Conservation (phyloP, 1,284 basidiomycete genomes). For the Ganoderma sp. region DNA sequence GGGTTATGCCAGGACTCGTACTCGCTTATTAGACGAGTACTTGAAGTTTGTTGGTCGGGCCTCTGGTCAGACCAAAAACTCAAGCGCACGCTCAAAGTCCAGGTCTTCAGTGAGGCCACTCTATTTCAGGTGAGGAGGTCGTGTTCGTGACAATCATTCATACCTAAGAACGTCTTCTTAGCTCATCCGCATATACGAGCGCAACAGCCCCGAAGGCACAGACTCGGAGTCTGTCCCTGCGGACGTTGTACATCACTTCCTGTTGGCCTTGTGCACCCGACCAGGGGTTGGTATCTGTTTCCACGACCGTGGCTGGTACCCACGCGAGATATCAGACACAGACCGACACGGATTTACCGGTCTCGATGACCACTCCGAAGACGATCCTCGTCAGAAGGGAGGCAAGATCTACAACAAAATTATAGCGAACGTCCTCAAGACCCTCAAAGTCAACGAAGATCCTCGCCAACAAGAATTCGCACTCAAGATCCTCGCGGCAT, state of each 20-base stretch:
- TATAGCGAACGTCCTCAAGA: constrained; percentile 75
- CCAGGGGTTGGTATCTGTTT: constrained; percentile 90
- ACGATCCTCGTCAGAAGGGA: constrained; percentile 44
- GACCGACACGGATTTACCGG: constrained; percentile 37
- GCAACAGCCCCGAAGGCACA: constrained; percentile 54
- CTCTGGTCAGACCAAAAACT: constrained; percentile 75
- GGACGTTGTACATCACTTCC: constrained; percentile 86
- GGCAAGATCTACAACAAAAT: constrained; percentile 85
- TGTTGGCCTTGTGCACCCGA: constrained; percentile 85
- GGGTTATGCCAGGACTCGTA: constrained; percentile 69
- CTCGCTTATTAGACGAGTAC: constrained; percentile 56
- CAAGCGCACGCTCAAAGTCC: constrained; percentile 70
- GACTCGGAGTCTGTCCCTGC: constrained; percentile 68
- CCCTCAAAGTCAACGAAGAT: constrained; percentile 83
- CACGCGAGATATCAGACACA: constrained; percentile 56
- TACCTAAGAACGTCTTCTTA: constrained; percentile 37
- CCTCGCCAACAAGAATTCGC: constrained; percentile 86
- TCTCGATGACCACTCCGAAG: constrained; percentile 38
- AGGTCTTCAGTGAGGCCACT: constrained; percentile 67
- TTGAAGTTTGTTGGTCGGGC: constrained; percentile 72
- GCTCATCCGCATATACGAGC: constrained; percentile 75
- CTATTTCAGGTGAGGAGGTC: constrained; percentile 59
- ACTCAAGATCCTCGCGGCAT: constrained; percentile 76
- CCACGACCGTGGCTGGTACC: constrained; percentile 90
- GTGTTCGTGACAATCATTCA: background rate